A percentile compares a stretch with the other conserved stretches of the same genome.
Evolutionary conservation across 768 basidiomycete species (phyloP).

Genomic region (Leccinum subtestaceum): DNA sequence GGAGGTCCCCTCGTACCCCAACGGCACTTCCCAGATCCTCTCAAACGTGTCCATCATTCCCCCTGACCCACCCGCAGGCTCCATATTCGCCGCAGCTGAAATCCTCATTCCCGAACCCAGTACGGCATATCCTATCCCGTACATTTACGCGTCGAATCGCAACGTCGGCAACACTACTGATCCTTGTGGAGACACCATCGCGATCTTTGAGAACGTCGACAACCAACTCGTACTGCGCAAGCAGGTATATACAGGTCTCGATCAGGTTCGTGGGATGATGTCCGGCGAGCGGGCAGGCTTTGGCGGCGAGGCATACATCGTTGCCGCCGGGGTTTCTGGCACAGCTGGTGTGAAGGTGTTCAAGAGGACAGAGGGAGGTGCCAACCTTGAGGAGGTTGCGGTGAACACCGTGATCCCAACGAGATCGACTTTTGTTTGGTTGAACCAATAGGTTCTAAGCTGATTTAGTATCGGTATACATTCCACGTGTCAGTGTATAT

Average conservation of each 20-base stretch:
- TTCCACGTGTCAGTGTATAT: neutral
- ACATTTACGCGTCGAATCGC: constrained; percentile 68
- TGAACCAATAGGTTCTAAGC: constrained; percentile 2
- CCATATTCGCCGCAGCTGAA: constrained; percentile 54
- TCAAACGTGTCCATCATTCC: constrained; percentile 49
- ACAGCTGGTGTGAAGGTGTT: constrained; percentile 56
- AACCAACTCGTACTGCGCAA: constrained; percentile 40
- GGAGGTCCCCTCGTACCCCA: constrained; percentile 42
- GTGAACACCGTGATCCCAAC: constrained; percentile 52
- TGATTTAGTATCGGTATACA: neutral
- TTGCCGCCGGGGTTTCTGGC: constrained; percentile 54
- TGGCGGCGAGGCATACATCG: constrained; percentile 6
- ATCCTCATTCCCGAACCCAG: constrained; percentile 56
- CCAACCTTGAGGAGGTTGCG: constrained; percentile 49
- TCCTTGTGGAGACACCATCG: constrained; percentile 59
- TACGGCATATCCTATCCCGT: constrained; percentile 44
- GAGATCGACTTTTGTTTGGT: constrained; percentile 50
- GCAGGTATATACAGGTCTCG: constrained; percentile 46
- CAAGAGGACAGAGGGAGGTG: constrained; percentile 52
- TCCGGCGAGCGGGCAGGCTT: neutral
- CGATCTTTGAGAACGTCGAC: constrained; percentile 51
- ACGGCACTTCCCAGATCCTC: constrained; percentile 50
- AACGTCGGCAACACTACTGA: constrained; percentile 50
- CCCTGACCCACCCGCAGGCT: constrained; percentile 36
- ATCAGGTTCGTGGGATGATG: neutral